Conservation (phyloP, 495 filamentous ascomycete genomes). For the Penicillium egyptiacum region DNA sequence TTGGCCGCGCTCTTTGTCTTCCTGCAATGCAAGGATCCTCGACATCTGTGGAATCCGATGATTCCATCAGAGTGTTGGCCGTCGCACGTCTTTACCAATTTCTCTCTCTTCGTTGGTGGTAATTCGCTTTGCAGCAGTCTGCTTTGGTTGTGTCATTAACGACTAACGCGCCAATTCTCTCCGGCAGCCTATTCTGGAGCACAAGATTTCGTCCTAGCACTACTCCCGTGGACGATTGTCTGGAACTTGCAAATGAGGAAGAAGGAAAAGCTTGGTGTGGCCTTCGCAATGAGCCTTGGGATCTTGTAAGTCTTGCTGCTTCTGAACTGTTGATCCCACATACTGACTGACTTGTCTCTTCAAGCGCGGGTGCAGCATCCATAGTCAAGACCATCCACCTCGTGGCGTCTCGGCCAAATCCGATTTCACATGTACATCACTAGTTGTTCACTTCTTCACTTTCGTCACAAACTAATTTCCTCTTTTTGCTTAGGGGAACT, state of each 20-base stretch:
- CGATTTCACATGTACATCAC: slow-evolving; percentile 22
- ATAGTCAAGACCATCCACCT: slow-evolving; percentile 24
- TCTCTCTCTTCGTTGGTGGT: slow-evolving; percentile 26
- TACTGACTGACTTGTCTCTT: not conserved
- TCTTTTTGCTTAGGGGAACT: slow-evolving; percentile 17
- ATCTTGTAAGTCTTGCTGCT: slow-evolving; percentile 19
- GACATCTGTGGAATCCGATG: slow-evolving; percentile 20
- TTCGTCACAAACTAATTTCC: not conserved
- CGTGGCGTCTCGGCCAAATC: slow-evolving; percentile 19
- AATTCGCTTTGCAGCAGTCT: not conserved
- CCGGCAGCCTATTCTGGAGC: slow-evolving; percentile 24
- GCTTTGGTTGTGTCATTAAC: not conserved
- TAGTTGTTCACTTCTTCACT: not conserved
- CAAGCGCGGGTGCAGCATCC: slow-evolving; percentile 20
- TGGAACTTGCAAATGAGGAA: slow-evolving; percentile 28
- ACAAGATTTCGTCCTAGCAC: slow-evolving; percentile 23
- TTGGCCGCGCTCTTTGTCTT: slow-evolving; percentile 23
- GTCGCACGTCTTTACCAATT: slow-evolving; percentile 21
- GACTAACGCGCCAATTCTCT: not conserved
- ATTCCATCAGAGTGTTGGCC: slow-evolving; percentile 28
- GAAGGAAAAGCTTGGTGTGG: slow-evolving; percentile 26
- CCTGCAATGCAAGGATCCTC: slow-evolving; percentile 23
- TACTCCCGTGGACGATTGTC: slow-evolving; percentile 24
- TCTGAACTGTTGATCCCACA: not conserved
- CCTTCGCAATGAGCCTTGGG: slow-evolving; percentile 25